Evolutionary conservation across 208 protist species (phyloP).

Genomic region (Wallacemonas collosoma): DNA sequence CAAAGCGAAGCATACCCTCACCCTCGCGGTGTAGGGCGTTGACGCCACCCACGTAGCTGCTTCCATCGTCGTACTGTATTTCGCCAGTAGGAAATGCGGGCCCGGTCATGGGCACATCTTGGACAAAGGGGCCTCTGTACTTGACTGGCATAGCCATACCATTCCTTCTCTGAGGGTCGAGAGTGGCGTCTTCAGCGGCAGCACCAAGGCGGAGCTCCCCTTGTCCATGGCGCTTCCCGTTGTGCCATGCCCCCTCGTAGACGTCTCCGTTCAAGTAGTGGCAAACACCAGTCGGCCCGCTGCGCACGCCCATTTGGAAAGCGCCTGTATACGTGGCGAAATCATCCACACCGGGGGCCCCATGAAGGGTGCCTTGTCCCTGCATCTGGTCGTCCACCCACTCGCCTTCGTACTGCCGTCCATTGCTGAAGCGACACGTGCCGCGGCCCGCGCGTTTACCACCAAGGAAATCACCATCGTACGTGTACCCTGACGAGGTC

Average conservation of each 20-base stretch:
- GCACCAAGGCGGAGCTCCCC: slow-evolving; percentile 53
- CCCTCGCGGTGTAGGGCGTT: slow-evolving; percentile 56
- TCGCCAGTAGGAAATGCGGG: slow-evolving; percentile 26
- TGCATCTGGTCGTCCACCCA: slow-evolving; percentile 84
- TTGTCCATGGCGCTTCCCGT: slow-evolving; percentile 63
- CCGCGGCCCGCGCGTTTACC: slow-evolving; percentile 73
- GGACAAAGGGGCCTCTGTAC: slow-evolving; percentile 66
- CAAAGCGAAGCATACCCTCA: slow-evolving; percentile 49
- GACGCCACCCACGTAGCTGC: slow-evolving; percentile 54
- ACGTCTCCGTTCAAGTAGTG: slow-evolving; percentile 69
- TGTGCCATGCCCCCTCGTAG: slow-evolving; percentile 74
- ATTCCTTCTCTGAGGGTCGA: not conserved
- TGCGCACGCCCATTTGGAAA: slow-evolving; percentile 59
- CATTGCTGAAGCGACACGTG: slow-evolving; percentile 73
- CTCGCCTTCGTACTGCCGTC: slow-evolving; percentile 74
- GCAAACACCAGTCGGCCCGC: slow-evolving; percentile 61
- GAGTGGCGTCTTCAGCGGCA: not conserved
- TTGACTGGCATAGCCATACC: slow-evolving; percentile 21
- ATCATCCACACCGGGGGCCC: slow-evolving; percentile 53
- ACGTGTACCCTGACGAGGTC: slow-evolving; percentile 55
- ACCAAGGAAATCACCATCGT: slow-evolving; percentile 55
- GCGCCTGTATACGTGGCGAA: slow-evolving; percentile 67
- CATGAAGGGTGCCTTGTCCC: slow-evolving; percentile 64
- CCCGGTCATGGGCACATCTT: slow-evolving; percentile 33
- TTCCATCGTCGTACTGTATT: slow-evolving; percentile 70